Conservation (phyloP, 805 yeast species). For the Starmerella stellata region DNA sequence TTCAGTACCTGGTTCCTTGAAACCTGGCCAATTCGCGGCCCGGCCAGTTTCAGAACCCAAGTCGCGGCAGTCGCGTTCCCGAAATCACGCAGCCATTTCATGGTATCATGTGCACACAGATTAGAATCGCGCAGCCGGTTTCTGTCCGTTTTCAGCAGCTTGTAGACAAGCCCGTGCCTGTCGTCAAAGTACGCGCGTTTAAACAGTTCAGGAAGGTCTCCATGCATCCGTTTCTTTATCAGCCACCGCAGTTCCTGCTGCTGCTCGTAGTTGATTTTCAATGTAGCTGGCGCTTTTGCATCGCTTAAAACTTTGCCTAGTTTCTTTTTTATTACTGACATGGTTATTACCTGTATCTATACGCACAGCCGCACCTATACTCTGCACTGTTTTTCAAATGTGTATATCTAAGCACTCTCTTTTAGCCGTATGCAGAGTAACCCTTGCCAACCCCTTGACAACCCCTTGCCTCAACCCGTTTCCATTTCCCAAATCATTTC, state of each 20-base stretch:
- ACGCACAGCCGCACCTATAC: no score
- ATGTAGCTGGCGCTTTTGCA: no score
- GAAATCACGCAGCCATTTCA: constrained; percentile 15
- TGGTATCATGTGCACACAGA: constrained; percentile 14
- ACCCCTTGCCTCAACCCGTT: no score
- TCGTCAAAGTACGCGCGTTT: constrained; percentile 10
- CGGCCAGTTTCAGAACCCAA: constrained; percentile 17
- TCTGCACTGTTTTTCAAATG: no score
- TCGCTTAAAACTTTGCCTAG: no score
- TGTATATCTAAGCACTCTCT: no score
- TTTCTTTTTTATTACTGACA: background rate
- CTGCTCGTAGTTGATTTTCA: no score
- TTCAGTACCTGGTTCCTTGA: constrained; percentile 15
- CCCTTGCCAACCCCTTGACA: no score
- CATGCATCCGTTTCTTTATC: constrained; percentile 8
- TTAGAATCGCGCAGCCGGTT: constrained; percentile 13
- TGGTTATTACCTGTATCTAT: no score
- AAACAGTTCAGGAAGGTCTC: constrained; percentile 11
- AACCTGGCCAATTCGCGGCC: constrained; percentile 11
- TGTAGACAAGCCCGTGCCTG: constrained; percentile 17
- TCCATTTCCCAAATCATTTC: no score
- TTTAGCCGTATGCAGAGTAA: no score
- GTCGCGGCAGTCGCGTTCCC: constrained; percentile 15
- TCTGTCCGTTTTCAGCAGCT: constrained; percentile 12
- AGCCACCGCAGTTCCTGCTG: constrained; percentile 7